phyloP scores from a whole-genome alignment of 345 rosid genomes.

The Populus davidiana region DNA sequence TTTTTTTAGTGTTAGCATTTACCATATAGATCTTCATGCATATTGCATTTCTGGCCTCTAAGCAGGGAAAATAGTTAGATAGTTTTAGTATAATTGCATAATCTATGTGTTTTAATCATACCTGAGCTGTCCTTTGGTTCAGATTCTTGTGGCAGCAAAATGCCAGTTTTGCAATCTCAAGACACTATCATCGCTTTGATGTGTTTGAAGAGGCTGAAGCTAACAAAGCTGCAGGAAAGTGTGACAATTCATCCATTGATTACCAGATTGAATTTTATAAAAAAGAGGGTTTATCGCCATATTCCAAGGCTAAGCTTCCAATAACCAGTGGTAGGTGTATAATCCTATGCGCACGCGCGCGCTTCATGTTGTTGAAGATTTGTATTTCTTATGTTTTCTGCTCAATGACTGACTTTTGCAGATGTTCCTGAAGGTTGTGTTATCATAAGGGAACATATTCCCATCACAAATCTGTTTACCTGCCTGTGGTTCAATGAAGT shows the following conservation, averaged over 20 bases:
- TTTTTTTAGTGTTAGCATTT: background rate
- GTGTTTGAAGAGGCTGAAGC: conserved; percentile 87
- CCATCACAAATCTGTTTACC: conserved; percentile 69
- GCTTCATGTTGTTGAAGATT: background rate
- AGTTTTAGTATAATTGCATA: conserved; percentile 1
- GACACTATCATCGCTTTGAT: conserved; percentile 83
- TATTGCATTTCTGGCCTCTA: background rate
- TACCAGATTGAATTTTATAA: conserved; percentile 70
- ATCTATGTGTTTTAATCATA: background rate
- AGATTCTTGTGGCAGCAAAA: conserved; percentile 84
- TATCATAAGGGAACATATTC: conserved; percentile 74
- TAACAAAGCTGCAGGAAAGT: conserved; percentile 84
- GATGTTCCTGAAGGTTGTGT: conserved; percentile 99
- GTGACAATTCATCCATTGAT: conserved; percentile 74
- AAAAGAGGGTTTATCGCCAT: conserved; percentile 79
- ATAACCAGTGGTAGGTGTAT: conserved; percentile 70
- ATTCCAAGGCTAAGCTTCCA: conserved; percentile 71
- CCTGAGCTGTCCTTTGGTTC: conserved; percentile 5
- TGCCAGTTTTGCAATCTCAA: conserved; percentile 72
- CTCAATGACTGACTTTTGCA: conserved; percentile 28
- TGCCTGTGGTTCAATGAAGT: conserved; percentile 98
- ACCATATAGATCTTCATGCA: background rate
- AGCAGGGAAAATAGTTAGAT: background rate
- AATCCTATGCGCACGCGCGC: background rate
- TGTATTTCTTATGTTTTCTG: background rate